Evolutionary conservation across 306 rosid species (phyloP).

Genomic region (Acacia acuminata): DNA sequence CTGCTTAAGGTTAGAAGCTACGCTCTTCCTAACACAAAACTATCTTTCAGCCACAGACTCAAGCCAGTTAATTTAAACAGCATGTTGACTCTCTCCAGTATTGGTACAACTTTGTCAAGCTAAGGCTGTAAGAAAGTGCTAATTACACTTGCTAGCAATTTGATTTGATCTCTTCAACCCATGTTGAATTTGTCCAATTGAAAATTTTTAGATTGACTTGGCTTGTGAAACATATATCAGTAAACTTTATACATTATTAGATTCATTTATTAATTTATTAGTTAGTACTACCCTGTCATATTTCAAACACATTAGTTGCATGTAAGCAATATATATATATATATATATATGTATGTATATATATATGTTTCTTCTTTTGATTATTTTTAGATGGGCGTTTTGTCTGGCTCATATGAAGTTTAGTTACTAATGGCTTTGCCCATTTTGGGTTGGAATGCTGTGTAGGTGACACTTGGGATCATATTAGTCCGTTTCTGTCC

Average conservation of each 20-base stretch:
- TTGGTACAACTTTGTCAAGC: slow-evolving; percentile 25
- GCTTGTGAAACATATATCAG: background rate
- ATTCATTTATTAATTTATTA: background rate
- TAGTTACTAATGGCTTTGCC: background rate
- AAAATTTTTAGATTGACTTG: background rate
- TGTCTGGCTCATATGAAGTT: background rate
- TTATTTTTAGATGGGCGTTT: background rate
- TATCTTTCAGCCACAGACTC: slow-evolving; percentile 24
- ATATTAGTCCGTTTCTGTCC: background rate
- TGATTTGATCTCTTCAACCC: background rate
- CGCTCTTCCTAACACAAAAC: slow-evolving; percentile 42
- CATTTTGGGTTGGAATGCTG: background rate
- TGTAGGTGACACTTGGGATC: slow-evolving; percentile 1
- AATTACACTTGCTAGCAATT: background rate
- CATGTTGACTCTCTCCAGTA: slow-evolving; percentile 15
- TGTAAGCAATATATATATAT: background rate
- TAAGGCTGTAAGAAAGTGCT: slow-evolving; percentile 25
- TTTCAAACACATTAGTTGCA: background rate
- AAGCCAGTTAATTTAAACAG: background rate
- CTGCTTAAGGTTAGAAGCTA: slow-evolving; percentile 44
- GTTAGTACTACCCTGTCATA: background rate
- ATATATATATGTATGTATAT: no score
- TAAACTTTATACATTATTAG: background rate
- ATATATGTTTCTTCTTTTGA: background rate
- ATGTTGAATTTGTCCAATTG: background rate